phyloP scores from a whole-genome alignment of 208 protist species.

The Crithidia thermophila region DNA sequence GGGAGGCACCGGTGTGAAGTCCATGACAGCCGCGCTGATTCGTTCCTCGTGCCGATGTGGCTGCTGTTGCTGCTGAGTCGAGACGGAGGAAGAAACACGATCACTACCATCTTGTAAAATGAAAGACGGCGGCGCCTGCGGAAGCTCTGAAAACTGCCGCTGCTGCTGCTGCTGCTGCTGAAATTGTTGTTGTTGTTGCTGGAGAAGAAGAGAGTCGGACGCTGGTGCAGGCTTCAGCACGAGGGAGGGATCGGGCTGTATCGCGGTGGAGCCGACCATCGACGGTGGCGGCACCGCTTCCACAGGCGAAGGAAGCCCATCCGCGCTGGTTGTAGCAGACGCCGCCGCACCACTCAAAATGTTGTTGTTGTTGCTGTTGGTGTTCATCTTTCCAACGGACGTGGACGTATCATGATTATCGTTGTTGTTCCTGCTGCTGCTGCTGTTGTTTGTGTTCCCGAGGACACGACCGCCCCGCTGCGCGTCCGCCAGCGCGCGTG shows the following conservation, averaged over 20 bases:
- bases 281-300: not conserved
- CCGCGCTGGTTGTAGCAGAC: not conserved
- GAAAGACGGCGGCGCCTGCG: no score
- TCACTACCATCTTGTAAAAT: no score
- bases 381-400: not conserved
- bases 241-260: constrained; percentile 9
- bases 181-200: no score
- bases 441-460: not conserved
- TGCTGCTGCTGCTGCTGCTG: no score
- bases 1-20: not conserved
- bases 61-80: no score
- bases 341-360: not conserved
- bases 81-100: no score
- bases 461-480: constrained; percentile 19
- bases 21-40: no score
- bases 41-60: no score
- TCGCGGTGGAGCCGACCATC: not conserved
- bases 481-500: constrained; percentile 33
- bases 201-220: not conserved
- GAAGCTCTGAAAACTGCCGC: no score
- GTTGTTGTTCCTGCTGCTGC: not conserved
- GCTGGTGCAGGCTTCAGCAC: constrained; percentile 10
- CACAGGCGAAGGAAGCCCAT: not conserved
- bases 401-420: no score
- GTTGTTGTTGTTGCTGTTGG: not conserved